Evolutionary conservation across 1,139 yeast species (phyloP), one percentile per base, ranked within the genome.

Genomic region (Suhomyces guaymorum): DNA sequence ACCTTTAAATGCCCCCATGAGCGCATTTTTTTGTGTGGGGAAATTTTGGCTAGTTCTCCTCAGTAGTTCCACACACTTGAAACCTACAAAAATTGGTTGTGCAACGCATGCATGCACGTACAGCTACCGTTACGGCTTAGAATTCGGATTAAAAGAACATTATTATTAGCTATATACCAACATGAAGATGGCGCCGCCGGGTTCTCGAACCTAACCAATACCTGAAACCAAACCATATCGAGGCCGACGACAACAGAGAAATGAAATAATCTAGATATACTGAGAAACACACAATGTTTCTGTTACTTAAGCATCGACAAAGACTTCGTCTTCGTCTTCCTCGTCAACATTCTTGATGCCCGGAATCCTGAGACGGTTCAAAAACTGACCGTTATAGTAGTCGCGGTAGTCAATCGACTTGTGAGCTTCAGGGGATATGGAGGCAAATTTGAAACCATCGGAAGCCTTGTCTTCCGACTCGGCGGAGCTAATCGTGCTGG

Each of bases 311-410:
- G 57, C 54, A 44, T 56, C 63, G 23, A 59, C 57, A 39, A 55
- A 58, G 6, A 58, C 58, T 35, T 57, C 60, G 26, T 57, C 58
- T 18, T 50, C 57, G 32, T 57, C 59, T 24, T 55, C 58, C 30
- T 55, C 62, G 24, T 54, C 57, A 23, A 47, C 43, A 17, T 49
- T 54, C 43, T 50, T 54, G 26, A 45, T 27, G 5, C 47, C 54
- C 4, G 38, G 38, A 15, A 37, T 30, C 23, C 53, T 41, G 11
- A 51, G 44, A 24, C 57, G 40, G 30, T 49, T 45, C 39, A 54
- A 42, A 30, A 47, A 49, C 11, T 47, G 37, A 10, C 52, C 54
- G 24, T 44, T 46, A 13, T 44, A 40, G 19, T 47, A 33, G 29
- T 51, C 54, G 32, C 53, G 40, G 37, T 36, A 33, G 33, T 48